Evolutionary conservation across 331 rosid species (phyloP), one percentile per base, ranked within the genome.

Genomic region (Pyracantha coccinea): DNA sequence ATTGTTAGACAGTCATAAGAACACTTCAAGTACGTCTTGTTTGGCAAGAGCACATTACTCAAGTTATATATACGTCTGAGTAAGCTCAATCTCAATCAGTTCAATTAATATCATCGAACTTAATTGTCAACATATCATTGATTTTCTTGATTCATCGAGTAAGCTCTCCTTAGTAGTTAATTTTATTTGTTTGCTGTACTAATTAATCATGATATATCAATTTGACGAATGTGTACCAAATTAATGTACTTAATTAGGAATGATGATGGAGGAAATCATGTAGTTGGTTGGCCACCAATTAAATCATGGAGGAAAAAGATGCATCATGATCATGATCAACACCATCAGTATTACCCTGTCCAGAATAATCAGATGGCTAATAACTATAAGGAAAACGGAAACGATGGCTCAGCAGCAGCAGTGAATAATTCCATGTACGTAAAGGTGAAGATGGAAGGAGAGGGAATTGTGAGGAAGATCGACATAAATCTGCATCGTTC

Each of bases 251-350:
- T 19, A 19, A 52, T 54, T 21, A 86, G 95, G 78, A 83, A 72
- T 11, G 75, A 57, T 4, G 81, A 62, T 74, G 89, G 81, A 67
- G 85, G 81, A 79, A 81, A 67, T 7, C 61, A 77, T 54, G 75
- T 84, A n/a, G 94, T 91, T 80, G 98, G 98, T 72, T 93, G 98
- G 98, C 98, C 98, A 69, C 98, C 97, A 20, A 85, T 93, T 38
- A 88, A 87, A 68, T 78, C 92, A 57, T 91, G 94, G 88, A 88
- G 94, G 80, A 88, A 79, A 82, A 91, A 81, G 83, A 81, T 84
- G 80, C 73, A 88, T 9, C 83, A 82, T 41, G 71, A 29, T 62
- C 69, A 87, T 21, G 5, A 28, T 28, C 29, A 28, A 24, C 66
- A 53, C 50, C 61, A 16, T 52, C 64, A 20, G 7, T 50, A 16